Evolutionary conservation across 495 filamentous ascomycete species (phyloP).

Genomic region (Sordaria brevicollis): DNA sequence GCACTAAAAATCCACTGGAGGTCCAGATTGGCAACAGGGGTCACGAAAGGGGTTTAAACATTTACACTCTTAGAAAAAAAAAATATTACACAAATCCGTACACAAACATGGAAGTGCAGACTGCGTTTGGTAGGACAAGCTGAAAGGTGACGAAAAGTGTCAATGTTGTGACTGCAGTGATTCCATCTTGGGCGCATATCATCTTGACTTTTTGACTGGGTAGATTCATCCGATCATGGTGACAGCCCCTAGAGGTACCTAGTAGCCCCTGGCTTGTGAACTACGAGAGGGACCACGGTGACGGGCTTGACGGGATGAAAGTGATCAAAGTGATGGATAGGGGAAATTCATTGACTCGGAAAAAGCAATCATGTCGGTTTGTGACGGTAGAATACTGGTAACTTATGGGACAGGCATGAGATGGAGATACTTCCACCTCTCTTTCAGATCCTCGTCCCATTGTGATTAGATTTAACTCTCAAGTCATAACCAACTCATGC

Average conservation of each 20-base stretch:
- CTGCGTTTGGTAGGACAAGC: not conserved
- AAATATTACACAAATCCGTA: not conserved
- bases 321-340: not conserved
- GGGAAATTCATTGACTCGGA: not conserved
- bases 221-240: not conserved
- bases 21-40: not conserved
- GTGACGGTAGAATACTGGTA: not conserved
- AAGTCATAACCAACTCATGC: too few relatives aligned
- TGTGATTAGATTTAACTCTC: too few relatives aligned
- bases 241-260: too few relatives aligned
- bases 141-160: not conserved
- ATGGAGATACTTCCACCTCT: too few relatives aligned
- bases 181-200: not conserved
- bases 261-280: not conserved
- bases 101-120: not conserved
- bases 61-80: not conserved
- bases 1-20: not conserved
- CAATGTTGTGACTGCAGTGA: not conserved
- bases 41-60: not conserved
- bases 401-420: too few relatives aligned
- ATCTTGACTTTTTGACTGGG: not conserved
- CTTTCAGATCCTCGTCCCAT: too few relatives aligned
- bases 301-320: not conserved
- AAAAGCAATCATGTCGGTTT: not conserved
- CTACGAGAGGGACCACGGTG: too few relatives aligned